A percentile compares a stretch with the other conserved stretches of the same genome.
Conservation (phyloP, 495 filamentous ascomycete species). For the Podospora pseudocomata region DNA sequence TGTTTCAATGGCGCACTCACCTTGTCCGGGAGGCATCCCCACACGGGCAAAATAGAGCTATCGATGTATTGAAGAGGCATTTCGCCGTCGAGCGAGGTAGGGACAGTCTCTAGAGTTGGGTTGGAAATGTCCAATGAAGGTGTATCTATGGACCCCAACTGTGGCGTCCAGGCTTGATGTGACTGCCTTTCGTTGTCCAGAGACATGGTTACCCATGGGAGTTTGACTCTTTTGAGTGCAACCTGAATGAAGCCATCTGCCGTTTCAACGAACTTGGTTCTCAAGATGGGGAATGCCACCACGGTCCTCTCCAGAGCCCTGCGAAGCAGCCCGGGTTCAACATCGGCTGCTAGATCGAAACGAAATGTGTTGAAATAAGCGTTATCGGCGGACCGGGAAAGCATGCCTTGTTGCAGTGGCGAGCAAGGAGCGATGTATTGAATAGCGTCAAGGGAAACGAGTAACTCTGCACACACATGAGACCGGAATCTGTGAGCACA, state of each 20-base stretch:
- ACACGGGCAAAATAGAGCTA: not conserved
- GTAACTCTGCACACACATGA: slow-evolving; percentile 44
- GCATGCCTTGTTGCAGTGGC: slow-evolving; percentile 75
- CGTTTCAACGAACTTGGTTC: slow-evolving; percentile 63
- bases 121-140: not conserved
- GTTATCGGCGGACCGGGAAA: slow-evolving; percentile 54
- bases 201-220: slow-evolving; percentile 44
- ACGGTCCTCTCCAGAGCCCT: slow-evolving; percentile 51
- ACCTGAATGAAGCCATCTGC: slow-evolving; percentile 70
- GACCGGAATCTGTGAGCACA: slow-evolving; percentile 28
- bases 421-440: slow-evolving; percentile 73
- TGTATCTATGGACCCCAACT: not conserved
- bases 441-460: slow-evolving; percentile 46
- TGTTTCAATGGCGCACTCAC: not conserved
- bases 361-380: slow-evolving; percentile 71
- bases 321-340: slow-evolving; percentile 44
- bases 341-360: slow-evolving; percentile 45
- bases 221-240: slow-evolving; percentile 43
- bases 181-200: not conserved
- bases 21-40: not conserved
- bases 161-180: not conserved
- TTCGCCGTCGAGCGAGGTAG: not conserved
- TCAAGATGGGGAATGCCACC: slow-evolving; percentile 53
- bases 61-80: not conserved
- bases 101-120: not conserved